Evolutionary conservation across 352 stramenopile genomes (phyloP).

Genomic region (Phytophthora rubi): DNA sequence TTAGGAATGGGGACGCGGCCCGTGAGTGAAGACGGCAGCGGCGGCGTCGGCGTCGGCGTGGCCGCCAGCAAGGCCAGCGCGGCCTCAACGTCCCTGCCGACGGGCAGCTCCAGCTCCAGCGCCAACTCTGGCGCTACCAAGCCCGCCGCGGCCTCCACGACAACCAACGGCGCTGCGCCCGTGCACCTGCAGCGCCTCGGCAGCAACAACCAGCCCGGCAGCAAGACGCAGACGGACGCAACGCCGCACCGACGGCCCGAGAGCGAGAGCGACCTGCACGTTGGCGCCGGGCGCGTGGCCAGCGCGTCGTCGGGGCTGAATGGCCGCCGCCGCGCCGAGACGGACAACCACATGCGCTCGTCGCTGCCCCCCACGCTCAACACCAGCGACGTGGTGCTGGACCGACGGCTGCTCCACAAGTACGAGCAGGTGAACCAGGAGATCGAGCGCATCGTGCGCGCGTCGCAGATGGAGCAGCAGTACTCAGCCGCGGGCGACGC

Average conservation of each 20-base stretch:
- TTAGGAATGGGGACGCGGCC: slow-evolving; percentile 34
- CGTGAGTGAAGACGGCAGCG: slow-evolving; percentile 33
- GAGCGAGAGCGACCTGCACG: slow-evolving; percentile 17
- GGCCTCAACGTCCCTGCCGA: slow-evolving; percentile 7
- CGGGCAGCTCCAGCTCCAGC: not conserved
- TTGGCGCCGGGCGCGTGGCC: slow-evolving; percentile 11
- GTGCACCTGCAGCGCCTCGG: slow-evolving; percentile 28
- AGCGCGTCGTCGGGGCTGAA: slow-evolving; percentile 20
- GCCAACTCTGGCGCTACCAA: not conserved
- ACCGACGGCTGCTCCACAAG: slow-evolving; percentile 70
- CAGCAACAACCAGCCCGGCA: slow-evolving; percentile 11
- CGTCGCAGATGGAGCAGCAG: slow-evolving; percentile 56
- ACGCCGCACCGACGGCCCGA: slow-evolving; percentile 7
- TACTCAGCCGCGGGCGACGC: slow-evolving; percentile 18
- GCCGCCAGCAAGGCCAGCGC: not conserved
- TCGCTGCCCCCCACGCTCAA: slow-evolving; percentile 44
- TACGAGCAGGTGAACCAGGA: slow-evolving; percentile 83
- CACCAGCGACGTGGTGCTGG: slow-evolving; percentile 47
- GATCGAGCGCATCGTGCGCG: slow-evolving; percentile 72
- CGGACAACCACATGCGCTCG: slow-evolving; percentile 39
- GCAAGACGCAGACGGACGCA: slow-evolving; percentile 4
- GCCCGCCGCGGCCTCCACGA: not conserved
- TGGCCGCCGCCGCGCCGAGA: slow-evolving; percentile 40
- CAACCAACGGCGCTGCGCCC: slow-evolving; percentile 1
- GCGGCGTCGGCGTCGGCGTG: not conserved